Evolutionary conservation across 2,329 filamentous ascomycete genomes (phyloP), one percentile per base, ranked within the genome.

Genomic region (Dothistroma septosporum): DNA sequence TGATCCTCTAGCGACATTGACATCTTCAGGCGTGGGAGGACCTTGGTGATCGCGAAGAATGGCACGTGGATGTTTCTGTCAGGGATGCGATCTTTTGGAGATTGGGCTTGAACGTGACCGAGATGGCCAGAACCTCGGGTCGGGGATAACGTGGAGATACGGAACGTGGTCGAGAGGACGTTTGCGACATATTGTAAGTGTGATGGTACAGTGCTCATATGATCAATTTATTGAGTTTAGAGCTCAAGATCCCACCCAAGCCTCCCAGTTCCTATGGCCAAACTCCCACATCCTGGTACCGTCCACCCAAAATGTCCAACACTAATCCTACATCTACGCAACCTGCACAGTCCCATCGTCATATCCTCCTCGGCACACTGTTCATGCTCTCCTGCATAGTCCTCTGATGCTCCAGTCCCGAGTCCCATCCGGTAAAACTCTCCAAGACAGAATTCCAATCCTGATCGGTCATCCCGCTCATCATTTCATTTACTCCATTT

Each of bases 361-460:
- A 52, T 14, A 52, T 52, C 50, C 31, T 33, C 55, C 41, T 48
- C 35, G n/a, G 12, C 12, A 37, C 55, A 3, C 19, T 31, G 24
- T 37, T 53, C 41, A 46, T 59, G 37, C 32, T 46, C 53, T 59
- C 33, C 54, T 60, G 52, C 28, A 60, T 48, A 52, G 35, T 50
- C 32, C 35, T 54, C 37, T 35, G 16, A 55, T 57, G 55, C 41
- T 62, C 62, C 55, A 68, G 37, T 7, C 64, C 64, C 16, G 60
- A 61, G 33, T 66, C 66, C 64, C 66, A 66, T 7, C 58, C 61
- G 8, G 62, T 53, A 50, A 73, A 65, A 21, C 57, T 64, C 21
- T 71, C 66, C 57, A 73, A 55, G 61, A 73, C 64, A 32, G 62
- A 63, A 49, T 66, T 69, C 70, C 70, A 73, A 22, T 73, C 71